These are phyloP conservation scores for Thoreauomyces humboldtii DNA, from an alignment of 192 early-diverging fungal species.

Conservation along the genomic window DNA sequence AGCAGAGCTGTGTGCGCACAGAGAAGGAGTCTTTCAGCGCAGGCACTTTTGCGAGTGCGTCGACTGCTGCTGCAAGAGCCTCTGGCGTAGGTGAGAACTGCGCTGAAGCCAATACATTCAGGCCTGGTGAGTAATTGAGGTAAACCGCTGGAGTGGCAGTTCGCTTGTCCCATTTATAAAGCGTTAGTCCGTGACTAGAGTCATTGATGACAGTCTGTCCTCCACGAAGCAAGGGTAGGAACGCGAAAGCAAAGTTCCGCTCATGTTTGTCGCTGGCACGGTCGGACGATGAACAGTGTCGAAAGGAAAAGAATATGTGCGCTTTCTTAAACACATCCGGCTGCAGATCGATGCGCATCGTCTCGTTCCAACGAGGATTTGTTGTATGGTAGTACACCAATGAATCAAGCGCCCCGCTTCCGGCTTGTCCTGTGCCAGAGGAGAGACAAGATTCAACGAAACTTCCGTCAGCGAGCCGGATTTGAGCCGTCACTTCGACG, in stretches of 20 bases:
- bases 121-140: constrained; percentile 39
- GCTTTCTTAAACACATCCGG: constrained; percentile 51
- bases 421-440: constrained; percentile 39
- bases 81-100: constrained; percentile 17
- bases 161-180: constrained; percentile 64
- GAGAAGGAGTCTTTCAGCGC: constrained; percentile 46
- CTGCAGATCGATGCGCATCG: constrained; percentile 59
- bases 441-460: constrained; percentile 53
- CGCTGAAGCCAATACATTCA: constrained; percentile 15
- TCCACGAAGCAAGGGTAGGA: constrained; percentile 50
- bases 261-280: constrained; percentile 32
- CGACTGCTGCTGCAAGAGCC: constrained; percentile 18
- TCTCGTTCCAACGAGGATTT: constrained; percentile 63
- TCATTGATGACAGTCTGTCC: constrained; percentile 58
- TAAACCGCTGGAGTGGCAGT: constrained; percentile 44
- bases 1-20: constrained; percentile 60
- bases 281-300: constrained; percentile 37
- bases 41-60: constrained; percentile 30
- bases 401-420: constrained; percentile 48
- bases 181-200: constrained; percentile 50
- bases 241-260: constrained; percentile 61
- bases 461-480: constrained; percentile 54
- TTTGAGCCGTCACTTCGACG: constrained; percentile 58
- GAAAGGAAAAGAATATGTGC: constrained; percentile 61
- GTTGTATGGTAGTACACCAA: constrained; percentile 61